A percentile compares a stretch with the other conserved stretches of the same genome.
Evolutionary conservation across 2,329 filamentous ascomycete genomes (phyloP).

Genomic region (Arthrinium phaeospermum): DNA sequence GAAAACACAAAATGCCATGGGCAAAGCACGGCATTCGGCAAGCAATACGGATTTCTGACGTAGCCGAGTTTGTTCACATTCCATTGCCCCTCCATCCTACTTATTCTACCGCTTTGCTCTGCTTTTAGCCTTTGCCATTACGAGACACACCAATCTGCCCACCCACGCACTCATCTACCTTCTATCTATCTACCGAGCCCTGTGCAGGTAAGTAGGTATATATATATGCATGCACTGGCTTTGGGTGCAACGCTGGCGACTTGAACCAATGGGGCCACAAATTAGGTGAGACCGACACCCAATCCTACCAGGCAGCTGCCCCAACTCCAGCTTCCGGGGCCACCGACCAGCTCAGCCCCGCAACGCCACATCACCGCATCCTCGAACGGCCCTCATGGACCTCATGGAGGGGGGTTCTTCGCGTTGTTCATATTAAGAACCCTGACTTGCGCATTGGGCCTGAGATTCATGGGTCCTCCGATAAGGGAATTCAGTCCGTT

Average conservation of each 20-base stretch:
- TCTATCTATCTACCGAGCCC: neutral
- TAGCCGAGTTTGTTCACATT: neutral
- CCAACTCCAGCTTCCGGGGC: neutral
- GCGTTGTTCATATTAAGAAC: neutral
- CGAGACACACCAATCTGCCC: neutral
- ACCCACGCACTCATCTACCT: neutral
- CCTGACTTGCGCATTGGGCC: too few species aligned
- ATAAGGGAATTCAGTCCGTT: neutral
- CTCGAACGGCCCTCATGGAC: neutral
- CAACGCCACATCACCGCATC: neutral
- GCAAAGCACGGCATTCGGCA: neutral
- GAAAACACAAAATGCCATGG: neutral
- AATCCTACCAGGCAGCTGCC: neutral
- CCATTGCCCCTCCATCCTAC: neutral
- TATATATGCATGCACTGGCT: neutral
- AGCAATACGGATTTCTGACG: conserved; percentile 8
- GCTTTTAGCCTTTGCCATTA: neutral
- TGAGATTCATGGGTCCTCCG: neutral
- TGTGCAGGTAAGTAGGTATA: neutral
- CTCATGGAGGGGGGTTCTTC: neutral
- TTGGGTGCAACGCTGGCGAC: neutral
- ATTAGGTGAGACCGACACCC: neutral
- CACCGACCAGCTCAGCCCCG: neutral
- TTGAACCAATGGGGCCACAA: neutral
- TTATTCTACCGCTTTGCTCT: neutral